phyloP scores from a whole-genome alignment of 2,329 filamentous ascomycete species.

The Eutypa lata region DNA sequence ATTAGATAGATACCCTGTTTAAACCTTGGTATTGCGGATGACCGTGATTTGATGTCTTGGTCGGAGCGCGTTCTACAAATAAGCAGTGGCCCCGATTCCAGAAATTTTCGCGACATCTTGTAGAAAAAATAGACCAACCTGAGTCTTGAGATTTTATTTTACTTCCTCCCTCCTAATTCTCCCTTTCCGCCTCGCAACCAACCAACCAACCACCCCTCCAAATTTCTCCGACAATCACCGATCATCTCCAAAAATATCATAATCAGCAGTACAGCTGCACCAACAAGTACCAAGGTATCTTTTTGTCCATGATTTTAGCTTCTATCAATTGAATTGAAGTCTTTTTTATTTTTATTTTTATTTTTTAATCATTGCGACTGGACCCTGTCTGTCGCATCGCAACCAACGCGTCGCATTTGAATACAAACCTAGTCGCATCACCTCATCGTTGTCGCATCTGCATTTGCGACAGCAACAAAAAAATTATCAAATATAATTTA shows the following conservation, averaged over 20 bases:
- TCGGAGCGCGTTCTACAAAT: conserved; percentile 40
- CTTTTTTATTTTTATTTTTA: conserved; percentile 17
- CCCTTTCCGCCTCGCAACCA: conserved; percentile 26
- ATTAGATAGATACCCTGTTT: conserved; percentile 16
- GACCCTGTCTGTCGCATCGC: not conserved
- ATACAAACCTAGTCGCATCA: not conserved
- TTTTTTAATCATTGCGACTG: conserved; percentile 13
- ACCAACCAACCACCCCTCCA: conserved; percentile 21
- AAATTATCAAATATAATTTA: not conserved
- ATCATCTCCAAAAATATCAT: conserved; percentile 14
- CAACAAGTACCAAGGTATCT: conserved; percentile 24
- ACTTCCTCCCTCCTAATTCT: conserved; percentile 33
- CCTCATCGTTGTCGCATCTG: not conserved
- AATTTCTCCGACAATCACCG: conserved; percentile 28
- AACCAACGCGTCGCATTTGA: not conserved
- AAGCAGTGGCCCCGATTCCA: conserved; percentile 38
- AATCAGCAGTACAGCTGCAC: conserved; percentile 11
- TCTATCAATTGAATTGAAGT: conserved; percentile 11
- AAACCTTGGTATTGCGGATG: conserved; percentile 18
- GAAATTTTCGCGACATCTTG: conserved; percentile 32
- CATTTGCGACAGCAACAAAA: not conserved
- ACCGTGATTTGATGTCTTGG: conserved; percentile 26
- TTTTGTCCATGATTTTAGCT: conserved; percentile 8
- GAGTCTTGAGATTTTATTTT: conserved; percentile 33
- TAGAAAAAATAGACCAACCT: conserved; percentile 28